A percentile compares a stretch with the other conserved stretches of the same genome.
These are phyloP conservation scores for Fusarium transvaalense DNA, from an alignment of 2,329 filamentous ascomycete genomes.

Conservation along the genomic window DNA sequence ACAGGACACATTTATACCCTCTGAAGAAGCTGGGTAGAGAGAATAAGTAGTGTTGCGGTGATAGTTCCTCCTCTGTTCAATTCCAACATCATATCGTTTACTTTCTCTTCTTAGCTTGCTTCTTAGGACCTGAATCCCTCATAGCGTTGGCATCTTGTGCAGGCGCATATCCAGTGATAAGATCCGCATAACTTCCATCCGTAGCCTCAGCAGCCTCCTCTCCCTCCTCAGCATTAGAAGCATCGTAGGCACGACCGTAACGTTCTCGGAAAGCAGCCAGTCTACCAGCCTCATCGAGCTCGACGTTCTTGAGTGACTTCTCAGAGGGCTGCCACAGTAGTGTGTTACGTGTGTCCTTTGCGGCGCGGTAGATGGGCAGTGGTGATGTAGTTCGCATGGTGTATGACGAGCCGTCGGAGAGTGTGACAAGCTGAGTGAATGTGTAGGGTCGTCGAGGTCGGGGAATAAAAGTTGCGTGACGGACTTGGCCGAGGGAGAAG, in stretches of 20 bases:
- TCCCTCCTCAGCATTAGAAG: slow-evolving; percentile 54
- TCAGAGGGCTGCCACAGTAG: slow-evolving; percentile 90
- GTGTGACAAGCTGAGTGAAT: slow-evolving; percentile 95
- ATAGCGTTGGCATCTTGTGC: slow-evolving; percentile 52
- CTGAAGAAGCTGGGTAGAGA: neutral
- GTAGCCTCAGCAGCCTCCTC: slow-evolving; percentile 42
- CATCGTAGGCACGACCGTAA: slow-evolving; percentile 88
- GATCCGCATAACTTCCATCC: slow-evolving; percentile 55
- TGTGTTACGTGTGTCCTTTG: slow-evolving; percentile 90
- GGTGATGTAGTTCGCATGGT: slow-evolving; percentile 83
- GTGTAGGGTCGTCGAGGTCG: slow-evolving; percentile 94
- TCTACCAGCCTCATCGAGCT: slow-evolving; percentile 94
- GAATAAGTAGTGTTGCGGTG: neutral
- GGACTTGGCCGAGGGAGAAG: slow-evolving; percentile 67
- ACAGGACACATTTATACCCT: slow-evolving; percentile 39
- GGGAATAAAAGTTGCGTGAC: slow-evolving; percentile 85
- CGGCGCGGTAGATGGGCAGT: slow-evolving; percentile 66
- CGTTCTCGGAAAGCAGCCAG: slow-evolving; percentile 86
- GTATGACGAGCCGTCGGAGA: slow-evolving; percentile 90
- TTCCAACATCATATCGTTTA: slow-evolving; percentile 47
- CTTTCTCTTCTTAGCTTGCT: slow-evolving; percentile 63
- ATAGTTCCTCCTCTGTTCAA: slow-evolving; percentile 5
- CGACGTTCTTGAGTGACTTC: slow-evolving; percentile 84
- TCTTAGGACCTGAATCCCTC: slow-evolving; percentile 56
- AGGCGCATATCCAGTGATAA: slow-evolving; percentile 64